Percentiles rank a stretch among this genome's conserved stretches.
Evolutionary conservation across 305 asterid species (phyloP).

Genomic region (Lippia alba): DNA sequence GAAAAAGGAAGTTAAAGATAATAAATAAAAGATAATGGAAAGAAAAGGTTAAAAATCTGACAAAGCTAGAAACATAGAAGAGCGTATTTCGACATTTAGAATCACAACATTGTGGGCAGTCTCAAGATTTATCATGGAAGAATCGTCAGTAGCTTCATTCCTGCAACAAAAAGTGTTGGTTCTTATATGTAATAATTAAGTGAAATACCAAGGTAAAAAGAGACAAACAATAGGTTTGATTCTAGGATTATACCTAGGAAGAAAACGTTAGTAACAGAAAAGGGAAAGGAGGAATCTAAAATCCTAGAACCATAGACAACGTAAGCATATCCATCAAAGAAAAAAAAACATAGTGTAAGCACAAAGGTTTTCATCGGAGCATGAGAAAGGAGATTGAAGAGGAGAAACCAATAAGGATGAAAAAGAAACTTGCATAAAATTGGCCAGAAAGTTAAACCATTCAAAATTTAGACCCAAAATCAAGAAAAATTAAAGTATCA

Average conservation of each 20-base stretch:
- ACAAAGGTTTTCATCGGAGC: neutral
- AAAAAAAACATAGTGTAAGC: no score
- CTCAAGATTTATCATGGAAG: neutral
- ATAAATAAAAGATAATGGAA: no score
- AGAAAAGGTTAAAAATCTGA: no score
- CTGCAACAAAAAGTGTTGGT: slow-evolving; percentile 26
- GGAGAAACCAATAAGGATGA: neutral
- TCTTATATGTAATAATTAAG: neutral
- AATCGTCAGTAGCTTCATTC: neutral
- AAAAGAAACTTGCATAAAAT: neutral
- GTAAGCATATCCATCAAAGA: neutral
- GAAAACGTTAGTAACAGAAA: no score
- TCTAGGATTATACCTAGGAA: no score
- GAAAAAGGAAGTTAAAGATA: no score
- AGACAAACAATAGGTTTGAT: neutral
- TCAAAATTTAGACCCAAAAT: neutral
- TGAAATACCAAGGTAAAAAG: neutral
- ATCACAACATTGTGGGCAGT: neutral
- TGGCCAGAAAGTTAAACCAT: neutral
- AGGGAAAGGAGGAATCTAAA: no score
- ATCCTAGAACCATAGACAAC: no score
- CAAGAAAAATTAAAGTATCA: neutral
- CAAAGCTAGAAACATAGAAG: no score
- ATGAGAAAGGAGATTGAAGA: neutral
- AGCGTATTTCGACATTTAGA: neutral